A percentile compares a stretch with the other conserved stretches of the same genome.
These are phyloP conservation scores for Larix sibirica DNA, from an alignment of 83 land plant species.

Conservation along the genomic window DNA sequence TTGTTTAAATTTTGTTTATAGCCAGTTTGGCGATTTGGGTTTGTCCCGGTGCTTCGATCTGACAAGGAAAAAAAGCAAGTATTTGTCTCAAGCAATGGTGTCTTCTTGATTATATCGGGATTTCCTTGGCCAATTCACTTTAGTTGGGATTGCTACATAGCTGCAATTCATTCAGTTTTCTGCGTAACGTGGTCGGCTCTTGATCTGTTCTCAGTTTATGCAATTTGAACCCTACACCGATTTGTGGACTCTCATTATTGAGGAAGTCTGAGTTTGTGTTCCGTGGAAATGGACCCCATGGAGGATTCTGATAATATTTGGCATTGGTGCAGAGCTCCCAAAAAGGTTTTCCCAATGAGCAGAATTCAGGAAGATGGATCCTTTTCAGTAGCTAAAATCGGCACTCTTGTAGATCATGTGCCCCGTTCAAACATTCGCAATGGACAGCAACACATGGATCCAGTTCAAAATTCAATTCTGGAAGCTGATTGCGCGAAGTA, in stretches of 20 bases:
- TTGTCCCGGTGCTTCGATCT: no score
- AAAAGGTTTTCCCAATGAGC: neutral
- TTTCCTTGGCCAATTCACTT: no score
- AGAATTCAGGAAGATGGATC: neutral
- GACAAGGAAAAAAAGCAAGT: no score
- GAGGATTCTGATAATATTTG: neutral
- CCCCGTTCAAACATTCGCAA: neutral
- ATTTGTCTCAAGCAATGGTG: no score
- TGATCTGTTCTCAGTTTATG: no score
- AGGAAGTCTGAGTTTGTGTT: neutral
- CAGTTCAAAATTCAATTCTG: neutral
- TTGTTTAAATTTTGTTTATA: no score
- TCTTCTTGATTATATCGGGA: no score
- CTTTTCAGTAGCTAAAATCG: neutral
- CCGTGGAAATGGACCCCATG: neutral
- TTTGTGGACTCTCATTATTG: neutral
- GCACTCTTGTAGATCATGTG: neutral
- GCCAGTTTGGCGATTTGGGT: no score
- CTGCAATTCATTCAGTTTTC: no score
- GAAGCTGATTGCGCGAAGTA: neutral
- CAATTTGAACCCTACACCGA: neutral
- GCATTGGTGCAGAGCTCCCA: slow-evolving; percentile 9
- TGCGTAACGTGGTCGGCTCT: no score
- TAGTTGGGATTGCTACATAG: no score
- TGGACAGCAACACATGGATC: neutral